Evolutionary conservation across 305 asterid species (phyloP).

Genomic region (Striga hermonthica): DNA sequence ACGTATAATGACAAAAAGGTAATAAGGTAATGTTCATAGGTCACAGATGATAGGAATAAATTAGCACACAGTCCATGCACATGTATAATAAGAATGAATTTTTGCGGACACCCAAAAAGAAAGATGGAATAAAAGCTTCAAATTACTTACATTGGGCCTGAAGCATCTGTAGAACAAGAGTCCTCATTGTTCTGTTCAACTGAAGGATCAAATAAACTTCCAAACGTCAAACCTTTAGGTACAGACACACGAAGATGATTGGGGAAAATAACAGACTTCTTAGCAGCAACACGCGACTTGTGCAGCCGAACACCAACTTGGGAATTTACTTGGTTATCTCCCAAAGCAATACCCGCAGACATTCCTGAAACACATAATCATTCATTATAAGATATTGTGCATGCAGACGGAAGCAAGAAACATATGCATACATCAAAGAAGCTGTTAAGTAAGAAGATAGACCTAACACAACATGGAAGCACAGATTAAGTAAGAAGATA

Average conservation of each 20-base stretch:
- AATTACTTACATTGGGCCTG: slow-evolving; percentile 24
- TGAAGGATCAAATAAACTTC: slow-evolving; percentile 46
- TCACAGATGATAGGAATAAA: slow-evolving; percentile 16
- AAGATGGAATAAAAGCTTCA: too few relatives aligned
- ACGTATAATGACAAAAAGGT: background rate
- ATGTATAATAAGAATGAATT: too few relatives aligned
- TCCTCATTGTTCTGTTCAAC: slow-evolving; percentile 30
- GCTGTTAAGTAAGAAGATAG: too few relatives aligned
- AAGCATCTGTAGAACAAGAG: slow-evolving; percentile 26
- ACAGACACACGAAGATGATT: slow-evolving; percentile 63
- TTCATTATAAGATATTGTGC: background rate
- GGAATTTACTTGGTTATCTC: slow-evolving; percentile 33
- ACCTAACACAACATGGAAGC: too few relatives aligned
- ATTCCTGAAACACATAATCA: slow-evolving; percentile 15
- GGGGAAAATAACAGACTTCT: slow-evolving; percentile 52
- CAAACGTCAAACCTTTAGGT: slow-evolving; percentile 62
- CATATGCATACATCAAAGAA: too few relatives aligned
- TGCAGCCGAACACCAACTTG: slow-evolving; percentile 32
- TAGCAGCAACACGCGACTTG: slow-evolving; percentile 32
- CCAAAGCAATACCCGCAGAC: slow-evolving; percentile 9
- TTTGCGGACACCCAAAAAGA: too few relatives aligned
- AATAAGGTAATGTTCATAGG: background rate
- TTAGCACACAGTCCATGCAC: too few relatives aligned
- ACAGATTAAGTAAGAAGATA: too few relatives aligned
- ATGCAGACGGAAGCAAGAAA: background rate